A percentile compares a stretch with the other conserved stretches of the same genome.
Evolutionary conservation across 441 rosid genomes (phyloP).

Genomic region (Croton setiger): DNA sequence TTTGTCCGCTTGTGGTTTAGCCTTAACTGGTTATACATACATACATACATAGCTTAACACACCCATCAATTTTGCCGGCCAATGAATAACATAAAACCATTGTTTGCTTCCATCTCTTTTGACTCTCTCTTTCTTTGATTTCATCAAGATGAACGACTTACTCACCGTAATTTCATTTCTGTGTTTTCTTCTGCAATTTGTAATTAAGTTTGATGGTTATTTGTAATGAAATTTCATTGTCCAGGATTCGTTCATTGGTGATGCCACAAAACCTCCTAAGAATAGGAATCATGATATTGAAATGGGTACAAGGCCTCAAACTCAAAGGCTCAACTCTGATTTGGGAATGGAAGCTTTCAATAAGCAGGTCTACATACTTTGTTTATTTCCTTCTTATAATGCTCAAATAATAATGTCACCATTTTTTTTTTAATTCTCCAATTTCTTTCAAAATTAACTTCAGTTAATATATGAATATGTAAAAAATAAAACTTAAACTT

Average conservation of each 20-base stretch:
- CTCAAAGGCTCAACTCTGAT: slow-evolving; percentile 43
- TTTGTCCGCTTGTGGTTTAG: no score
- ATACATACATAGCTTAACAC: no score
- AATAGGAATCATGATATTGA: slow-evolving; percentile 53
- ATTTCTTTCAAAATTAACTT: no score
- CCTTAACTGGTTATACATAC: no score
- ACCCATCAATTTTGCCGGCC: no score
- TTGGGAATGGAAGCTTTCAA: slow-evolving; percentile 65
- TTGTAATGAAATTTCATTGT: not conserved
- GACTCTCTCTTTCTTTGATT: slow-evolving; percentile 11
- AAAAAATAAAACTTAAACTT: no score
- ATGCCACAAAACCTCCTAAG: slow-evolving; percentile 32
- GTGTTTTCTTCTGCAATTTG: not conserved
- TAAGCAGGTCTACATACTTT: no score
- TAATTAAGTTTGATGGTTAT: slow-evolving; percentile 6
- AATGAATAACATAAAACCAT: no score
- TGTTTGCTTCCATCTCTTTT: no score
- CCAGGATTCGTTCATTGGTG: slow-evolving; percentile 52
- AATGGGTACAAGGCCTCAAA: slow-evolving; percentile 54
- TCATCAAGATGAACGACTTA: slow-evolving; percentile 45
- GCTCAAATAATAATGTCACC: no score
- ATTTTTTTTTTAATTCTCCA: not conserved
- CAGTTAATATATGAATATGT: no score
- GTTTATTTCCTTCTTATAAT: no score
- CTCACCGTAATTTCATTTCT: slow-evolving; percentile 34